Evolutionary conservation across 2,329 filamentous ascomycete species (phyloP).

Genomic region (Paraphaeosphaeria sporulosa): DNA sequence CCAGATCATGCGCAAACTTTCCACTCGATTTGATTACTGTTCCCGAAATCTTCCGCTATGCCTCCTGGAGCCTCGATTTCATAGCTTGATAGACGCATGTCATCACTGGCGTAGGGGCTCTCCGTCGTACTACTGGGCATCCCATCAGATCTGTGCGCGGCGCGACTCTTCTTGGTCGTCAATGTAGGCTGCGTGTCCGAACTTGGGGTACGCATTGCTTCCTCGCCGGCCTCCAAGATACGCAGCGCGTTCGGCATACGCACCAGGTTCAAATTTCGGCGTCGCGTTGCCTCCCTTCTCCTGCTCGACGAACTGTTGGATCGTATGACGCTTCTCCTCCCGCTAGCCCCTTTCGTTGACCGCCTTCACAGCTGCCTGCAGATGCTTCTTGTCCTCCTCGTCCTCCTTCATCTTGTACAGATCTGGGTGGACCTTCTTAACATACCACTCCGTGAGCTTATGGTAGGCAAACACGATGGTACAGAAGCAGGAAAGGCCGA

Average conservation of each 20-base stretch:
- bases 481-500: neutral
- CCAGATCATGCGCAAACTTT: neutral
- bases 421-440: too few species aligned
- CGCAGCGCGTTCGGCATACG: too few species aligned
- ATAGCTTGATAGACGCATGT: neutral
- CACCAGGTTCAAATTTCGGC: too few species aligned
- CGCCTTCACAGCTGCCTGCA: neutral
- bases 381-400: neutral
- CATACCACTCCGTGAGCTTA: neutral
- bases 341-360: neutral
- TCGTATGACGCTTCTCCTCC: neutral
- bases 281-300: too few species aligned
- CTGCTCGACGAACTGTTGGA: neutral
- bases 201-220: too few species aligned
- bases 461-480: neutral
- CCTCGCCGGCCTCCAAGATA: too few species aligned
- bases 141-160: neutral
- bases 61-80: neutral
- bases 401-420: neutral
- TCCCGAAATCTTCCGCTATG: neutral
- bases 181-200: too few species aligned
- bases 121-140: neutral
- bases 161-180: neutral
- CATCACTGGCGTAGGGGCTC: neutral
- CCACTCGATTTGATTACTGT: neutral